Conservation (phyloP, 2,329 filamentous ascomycete species). For the Emericellopsis atlantica region DNA sequence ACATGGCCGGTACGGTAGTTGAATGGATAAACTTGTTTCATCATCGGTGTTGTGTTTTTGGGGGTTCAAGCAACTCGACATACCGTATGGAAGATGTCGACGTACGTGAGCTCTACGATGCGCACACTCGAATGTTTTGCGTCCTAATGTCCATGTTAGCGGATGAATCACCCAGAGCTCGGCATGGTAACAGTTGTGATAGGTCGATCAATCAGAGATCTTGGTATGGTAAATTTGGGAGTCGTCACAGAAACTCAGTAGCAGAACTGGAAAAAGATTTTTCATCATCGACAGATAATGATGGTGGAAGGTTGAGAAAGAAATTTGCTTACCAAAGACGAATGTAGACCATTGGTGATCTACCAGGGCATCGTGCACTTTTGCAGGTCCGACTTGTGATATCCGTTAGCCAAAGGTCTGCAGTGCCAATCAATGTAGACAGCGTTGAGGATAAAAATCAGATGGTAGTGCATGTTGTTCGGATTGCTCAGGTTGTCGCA, state of each 20-base stretch:
- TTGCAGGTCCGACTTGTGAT: no score
- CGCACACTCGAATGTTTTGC: not conserved
- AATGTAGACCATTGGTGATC: no score
- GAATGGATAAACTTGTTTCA: conserved; percentile 62
- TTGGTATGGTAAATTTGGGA: conserved; percentile 51
- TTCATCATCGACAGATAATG: conserved; percentile 44
- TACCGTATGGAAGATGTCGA: not conserved
- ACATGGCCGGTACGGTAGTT: conserved; percentile 57
- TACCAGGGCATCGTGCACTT: no score
- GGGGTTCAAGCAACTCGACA: no score
- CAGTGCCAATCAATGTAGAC: no score
- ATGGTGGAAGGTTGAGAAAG: conserved; percentile 6
- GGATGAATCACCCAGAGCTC: not conserved
- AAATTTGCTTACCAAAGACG: not conserved
- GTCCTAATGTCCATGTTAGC: not conserved
- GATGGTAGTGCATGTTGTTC: conserved; percentile 71
- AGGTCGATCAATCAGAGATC: conserved; percentile 34
- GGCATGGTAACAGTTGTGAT: conserved; percentile 6
- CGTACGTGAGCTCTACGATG: not conserved
- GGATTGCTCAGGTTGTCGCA: conserved; percentile 46
- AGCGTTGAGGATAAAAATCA: conserved; percentile 23
- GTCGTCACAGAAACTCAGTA: conserved; percentile 58
- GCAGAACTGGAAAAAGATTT: conserved; percentile 59
- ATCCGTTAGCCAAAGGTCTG: no score
- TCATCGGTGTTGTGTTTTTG: conserved; percentile 12